Percentiles rank a stretch among this genome's conserved stretches.
These are phyloP conservation scores for Huntiella abstrusa DNA, from an alignment of 2,329 filamentous ascomycete species.

Conservation along the genomic window DNA sequence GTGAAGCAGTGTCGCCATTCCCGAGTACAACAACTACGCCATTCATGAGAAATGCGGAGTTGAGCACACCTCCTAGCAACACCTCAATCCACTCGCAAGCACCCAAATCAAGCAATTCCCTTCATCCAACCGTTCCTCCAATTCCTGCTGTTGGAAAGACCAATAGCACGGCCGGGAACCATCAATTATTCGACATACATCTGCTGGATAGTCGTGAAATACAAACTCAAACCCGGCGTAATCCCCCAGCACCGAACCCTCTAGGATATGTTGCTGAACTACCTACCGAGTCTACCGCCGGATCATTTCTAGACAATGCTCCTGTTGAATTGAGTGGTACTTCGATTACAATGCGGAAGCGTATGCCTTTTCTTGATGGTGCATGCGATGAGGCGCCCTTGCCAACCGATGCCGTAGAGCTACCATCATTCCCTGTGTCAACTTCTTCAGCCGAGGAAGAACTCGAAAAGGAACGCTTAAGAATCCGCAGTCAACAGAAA, in stretches of 20 bases:
- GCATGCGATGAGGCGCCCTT: background rate
- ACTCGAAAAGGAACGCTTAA: slow-evolving; percentile 4
- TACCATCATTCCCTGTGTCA: slow-evolving; percentile 17
- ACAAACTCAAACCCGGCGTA: slow-evolving; percentile 14
- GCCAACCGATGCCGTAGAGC: slow-evolving; percentile 19
- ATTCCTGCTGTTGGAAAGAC: too few species aligned
- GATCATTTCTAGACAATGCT: slow-evolving; percentile 23
- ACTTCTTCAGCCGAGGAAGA: background rate
- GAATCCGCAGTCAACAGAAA: slow-evolving; percentile 1
- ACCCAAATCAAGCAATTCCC: too few species aligned
- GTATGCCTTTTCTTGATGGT: too few species aligned
- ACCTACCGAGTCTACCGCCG: slow-evolving; percentile 24
- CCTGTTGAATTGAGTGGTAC: slow-evolving; percentile 28
- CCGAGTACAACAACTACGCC: slow-evolving; percentile 8
- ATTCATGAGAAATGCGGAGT: background rate
- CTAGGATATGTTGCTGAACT: slow-evolving; percentile 30
- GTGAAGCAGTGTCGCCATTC: background rate
- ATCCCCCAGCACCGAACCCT: slow-evolving; percentile 18
- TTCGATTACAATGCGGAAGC: background rate
- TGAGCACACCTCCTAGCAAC: too few species aligned
- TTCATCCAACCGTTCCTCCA: too few species aligned
- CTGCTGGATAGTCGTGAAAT: slow-evolving; percentile 20
- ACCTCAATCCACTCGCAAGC: too few species aligned
- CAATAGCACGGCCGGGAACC: background rate
- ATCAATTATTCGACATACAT: slow-evolving; percentile 13